Base-by-base conservation (phyloP, 202 grass and related monocot species). In the Saccharum hybrid region DNA sequence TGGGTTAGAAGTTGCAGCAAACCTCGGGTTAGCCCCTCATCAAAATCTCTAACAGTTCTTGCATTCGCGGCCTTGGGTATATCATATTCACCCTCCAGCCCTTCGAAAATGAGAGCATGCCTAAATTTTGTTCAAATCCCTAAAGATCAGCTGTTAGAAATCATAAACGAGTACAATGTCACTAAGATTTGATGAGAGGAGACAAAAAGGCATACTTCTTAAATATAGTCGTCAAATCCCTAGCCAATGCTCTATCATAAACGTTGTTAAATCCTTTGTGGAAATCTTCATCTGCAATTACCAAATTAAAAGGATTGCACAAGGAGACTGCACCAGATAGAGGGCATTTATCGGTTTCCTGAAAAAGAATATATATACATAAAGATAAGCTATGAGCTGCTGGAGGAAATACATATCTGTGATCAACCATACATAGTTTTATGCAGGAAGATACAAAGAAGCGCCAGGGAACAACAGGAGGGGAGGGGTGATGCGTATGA, bases 221-320 rank as follows among this genome's bases (percentile, higher is more conserved):
- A 72, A 95, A 95, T 86, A 91, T 95, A 30, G 72, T 85, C 45
- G 61, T 81, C 68, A 95, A 64, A 74, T 82, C 75, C 78, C 83
- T 90, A 66, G 89, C 89, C 81, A 98, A 91, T 81, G 87, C 92
- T 87, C 22, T 91, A 81, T 98, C 92, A 87, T 98, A 98, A 59
- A 98, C 9, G 34, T 98, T 98, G 76, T 98, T 98, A 59, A 98
- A 98, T 52, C 92, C 96, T 87, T 92, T 95, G 72, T 92, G 96
- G 66, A 98, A 98, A 89, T 98, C 96, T 78, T 98, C 92, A 90
- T 98, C 96, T 71, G 92, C 92, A 82, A 95, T 95, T 69, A 94
- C 87, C 86, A 95, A 88, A 86, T 98, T 87, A 81, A 95, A 98
- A 26, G 92, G 96, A 90, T 98, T 98, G 78, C 96, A 98, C 81